A percentile compares a stretch with the other conserved stretches of the same genome.
phyloP scores from a whole-genome alignment of 192 early-diverging fungal genomes.

The Backusella sp. region DNA sequence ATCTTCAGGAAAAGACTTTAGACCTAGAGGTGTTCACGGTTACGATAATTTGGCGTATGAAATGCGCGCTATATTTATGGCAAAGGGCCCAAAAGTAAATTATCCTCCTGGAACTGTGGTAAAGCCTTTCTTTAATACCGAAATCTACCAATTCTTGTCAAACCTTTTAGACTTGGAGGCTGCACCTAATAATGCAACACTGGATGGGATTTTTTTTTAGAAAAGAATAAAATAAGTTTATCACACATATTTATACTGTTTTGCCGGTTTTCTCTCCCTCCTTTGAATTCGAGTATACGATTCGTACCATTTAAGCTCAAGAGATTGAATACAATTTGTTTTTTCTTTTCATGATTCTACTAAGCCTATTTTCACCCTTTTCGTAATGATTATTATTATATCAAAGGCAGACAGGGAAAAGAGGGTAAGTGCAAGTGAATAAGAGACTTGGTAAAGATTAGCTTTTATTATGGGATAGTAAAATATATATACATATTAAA shows the following conservation, averaged over 20 bases:
- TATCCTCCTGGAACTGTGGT: conserved; percentile 26
- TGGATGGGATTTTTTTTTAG: conserved; percentile 13
- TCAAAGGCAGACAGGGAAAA: neutral
- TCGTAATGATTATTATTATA: too few species aligned
- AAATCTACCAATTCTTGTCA: conserved; percentile 69
- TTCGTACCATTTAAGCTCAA: too few species aligned
- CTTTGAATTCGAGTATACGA: too few species aligned
- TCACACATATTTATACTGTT: too few species aligned
- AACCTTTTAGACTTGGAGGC: conserved; percentile 54
- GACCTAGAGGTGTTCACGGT: conserved; percentile 72
- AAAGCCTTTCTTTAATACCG: conserved; percentile 66
- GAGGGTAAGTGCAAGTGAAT: neutral
- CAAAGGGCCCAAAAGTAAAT: conserved; percentile 56
- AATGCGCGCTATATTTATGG: conserved; percentile 88
- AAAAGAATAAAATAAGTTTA: neutral
- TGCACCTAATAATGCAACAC: conserved; percentile 75
- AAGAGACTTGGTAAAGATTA: neutral
- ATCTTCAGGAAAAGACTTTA: conserved; percentile 19
- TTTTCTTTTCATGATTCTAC: too few species aligned
- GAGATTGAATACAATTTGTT: too few species aligned
- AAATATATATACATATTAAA: neutral
- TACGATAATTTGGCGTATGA: conserved; percentile 73
- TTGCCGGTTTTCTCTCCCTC: too few species aligned
- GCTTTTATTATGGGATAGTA: neutral
- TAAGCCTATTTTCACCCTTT: too few species aligned